Conservation (phyloP, 2,329 filamentous ascomycete genomes). For the Penicillium sp. region DNA sequence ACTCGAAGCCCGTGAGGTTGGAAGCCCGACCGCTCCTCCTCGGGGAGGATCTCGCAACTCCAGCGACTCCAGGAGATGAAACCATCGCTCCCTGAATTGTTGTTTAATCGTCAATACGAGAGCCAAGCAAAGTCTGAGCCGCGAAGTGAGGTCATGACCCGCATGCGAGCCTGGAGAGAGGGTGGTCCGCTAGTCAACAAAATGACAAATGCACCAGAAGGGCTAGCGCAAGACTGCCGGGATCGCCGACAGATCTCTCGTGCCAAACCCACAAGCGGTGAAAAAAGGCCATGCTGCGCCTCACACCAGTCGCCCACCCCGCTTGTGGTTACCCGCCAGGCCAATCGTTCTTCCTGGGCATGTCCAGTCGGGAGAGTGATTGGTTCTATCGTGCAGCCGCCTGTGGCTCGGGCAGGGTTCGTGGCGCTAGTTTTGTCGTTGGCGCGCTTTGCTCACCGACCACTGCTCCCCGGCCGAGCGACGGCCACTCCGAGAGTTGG, state of each 20-base stretch:
- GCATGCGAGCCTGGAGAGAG: neutral
- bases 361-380: neutral
- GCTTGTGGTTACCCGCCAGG: neutral
- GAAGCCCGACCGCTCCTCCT: neutral
- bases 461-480: neutral
- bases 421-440: constrained; percentile 10
- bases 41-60: neutral
- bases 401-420: constrained; percentile 18
- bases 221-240: constrained; percentile 10
- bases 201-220: neutral
- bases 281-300: constrained; percentile 16
- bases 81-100: neutral
- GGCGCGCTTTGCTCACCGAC: constrained; percentile 18
- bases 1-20: neutral
- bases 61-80: neutral
- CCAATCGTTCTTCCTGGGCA: neutral
- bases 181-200: neutral
- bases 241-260: constrained; percentile 21
- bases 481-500: constrained; percentile 16
- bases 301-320: neutral
- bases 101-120: neutral
- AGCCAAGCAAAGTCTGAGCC: neutral
- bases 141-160: constrained; percentile 7
- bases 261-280: constrained; percentile 17
- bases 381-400: neutral